These are phyloP conservation scores for Penicillium sp. DNA, from an alignment of 2,329 filamentous ascomycete species.

Conservation along the genomic window DNA sequence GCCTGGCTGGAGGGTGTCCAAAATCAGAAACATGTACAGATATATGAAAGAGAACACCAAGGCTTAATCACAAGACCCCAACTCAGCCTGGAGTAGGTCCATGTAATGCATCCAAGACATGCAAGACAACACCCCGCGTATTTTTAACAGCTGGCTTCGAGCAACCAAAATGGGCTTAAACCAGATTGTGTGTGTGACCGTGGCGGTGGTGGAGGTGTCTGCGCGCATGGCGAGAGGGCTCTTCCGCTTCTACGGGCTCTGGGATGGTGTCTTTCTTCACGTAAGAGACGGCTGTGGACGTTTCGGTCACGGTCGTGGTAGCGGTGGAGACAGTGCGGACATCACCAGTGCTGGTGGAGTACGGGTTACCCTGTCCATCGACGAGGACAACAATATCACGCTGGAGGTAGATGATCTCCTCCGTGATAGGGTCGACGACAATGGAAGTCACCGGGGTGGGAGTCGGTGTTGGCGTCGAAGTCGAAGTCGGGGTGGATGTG, in stretches of 20 bases:
- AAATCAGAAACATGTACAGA: slow-evolving; percentile 11
- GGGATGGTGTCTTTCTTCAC: slow-evolving; percentile 19
- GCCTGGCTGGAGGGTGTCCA: slow-evolving; percentile 7
- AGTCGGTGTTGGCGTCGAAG: slow-evolving; percentile 23
- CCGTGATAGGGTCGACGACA: slow-evolving; percentile 23
- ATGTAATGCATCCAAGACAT: slow-evolving; percentile 1
- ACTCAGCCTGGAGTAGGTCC: slow-evolving; percentile 4
- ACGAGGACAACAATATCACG: slow-evolving; percentile 32
- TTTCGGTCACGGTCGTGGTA: slow-evolving; percentile 23
- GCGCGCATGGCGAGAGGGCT: slow-evolving; percentile 20
- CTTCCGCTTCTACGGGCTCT: slow-evolving; percentile 20
- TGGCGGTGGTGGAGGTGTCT: slow-evolving; percentile 28
- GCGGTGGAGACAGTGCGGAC: slow-evolving; percentile 27
- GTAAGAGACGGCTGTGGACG: slow-evolving; percentile 28
- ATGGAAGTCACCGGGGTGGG: slow-evolving; percentile 30
- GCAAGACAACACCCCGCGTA: slow-evolving; percentile 13
- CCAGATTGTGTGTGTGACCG: slow-evolving; percentile 22
- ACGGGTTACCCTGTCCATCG: slow-evolving; percentile 25
- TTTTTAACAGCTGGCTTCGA: not conserved
- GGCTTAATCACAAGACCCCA: slow-evolving; percentile 5
- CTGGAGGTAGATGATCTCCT: slow-evolving; percentile 34
- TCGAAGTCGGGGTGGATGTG: slow-evolving; percentile 19
- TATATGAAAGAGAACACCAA: slow-evolving; percentile 18
- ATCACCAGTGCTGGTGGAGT: slow-evolving; percentile 28
- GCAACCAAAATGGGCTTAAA: not conserved